phyloP scores from a whole-genome alignment of 164 flowering plant genomes.

The Liriodendron chinense region DNA sequence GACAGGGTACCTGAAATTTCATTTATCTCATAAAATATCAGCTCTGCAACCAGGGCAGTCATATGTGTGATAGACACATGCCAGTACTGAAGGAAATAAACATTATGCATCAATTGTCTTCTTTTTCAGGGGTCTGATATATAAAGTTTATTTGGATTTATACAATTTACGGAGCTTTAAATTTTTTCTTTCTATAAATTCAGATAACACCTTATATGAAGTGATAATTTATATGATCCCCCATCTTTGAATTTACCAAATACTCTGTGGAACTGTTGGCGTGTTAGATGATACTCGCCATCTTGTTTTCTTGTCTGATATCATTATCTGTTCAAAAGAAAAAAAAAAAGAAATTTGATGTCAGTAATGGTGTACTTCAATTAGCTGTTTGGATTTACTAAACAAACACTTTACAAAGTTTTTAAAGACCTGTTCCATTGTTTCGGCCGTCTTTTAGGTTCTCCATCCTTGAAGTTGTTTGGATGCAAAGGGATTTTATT shows the following conservation, averaged over 20 bases:
- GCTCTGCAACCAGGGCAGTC: no score
- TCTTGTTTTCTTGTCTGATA: neutral
- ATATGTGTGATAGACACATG: no score
- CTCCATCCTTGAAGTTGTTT: neutral
- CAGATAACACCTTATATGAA: neutral
- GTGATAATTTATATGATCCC: neutral
- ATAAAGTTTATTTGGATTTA: neutral
- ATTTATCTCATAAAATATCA: no score
- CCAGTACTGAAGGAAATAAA: no score
- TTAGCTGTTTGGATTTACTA: neutral
- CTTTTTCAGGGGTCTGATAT: neutral
- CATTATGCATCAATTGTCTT: no score
- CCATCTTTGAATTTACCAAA: neutral
- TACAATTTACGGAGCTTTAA: neutral
- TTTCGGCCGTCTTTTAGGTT: neutral
- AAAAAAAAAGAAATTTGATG: no score
- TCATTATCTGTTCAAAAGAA: no score
- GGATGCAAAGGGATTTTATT: neutral
- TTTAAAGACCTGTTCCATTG: neutral
- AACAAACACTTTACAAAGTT: neutral
- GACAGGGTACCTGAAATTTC: no score
- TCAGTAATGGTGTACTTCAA: neutral
- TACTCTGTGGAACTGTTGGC: neutral
- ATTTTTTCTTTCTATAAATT: neutral
- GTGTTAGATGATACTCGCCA: neutral